Conservation (phyloP, 208 protist genomes). For the Crithidia mellificae region DNA sequence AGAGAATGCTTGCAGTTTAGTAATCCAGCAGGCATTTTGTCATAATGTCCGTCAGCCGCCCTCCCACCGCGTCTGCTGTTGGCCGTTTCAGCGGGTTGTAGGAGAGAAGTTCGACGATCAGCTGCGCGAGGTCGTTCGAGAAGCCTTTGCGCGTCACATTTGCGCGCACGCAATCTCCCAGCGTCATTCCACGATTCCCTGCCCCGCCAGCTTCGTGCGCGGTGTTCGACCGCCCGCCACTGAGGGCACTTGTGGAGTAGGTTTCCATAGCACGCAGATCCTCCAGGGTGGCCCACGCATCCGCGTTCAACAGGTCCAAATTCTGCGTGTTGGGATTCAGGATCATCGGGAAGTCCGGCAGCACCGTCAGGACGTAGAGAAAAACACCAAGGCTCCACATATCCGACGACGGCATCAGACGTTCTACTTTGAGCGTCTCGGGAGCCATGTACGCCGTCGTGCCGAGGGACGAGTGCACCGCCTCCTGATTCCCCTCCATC, state of each 20-base stretch:
- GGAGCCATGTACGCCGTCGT: conserved; percentile 79
- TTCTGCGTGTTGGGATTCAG: conserved; percentile 51
- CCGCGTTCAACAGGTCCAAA: conserved; percentile 59
- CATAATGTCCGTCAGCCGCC: conserved; percentile 65
- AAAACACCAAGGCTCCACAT: conserved; percentile 82
- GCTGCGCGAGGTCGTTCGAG: conserved; percentile 42
- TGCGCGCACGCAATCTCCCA: conserved; percentile 46
- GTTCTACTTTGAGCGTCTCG: conserved; percentile 59
- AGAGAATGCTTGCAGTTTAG: conserved; percentile 7
- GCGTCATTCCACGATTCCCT: conserved; percentile 26
- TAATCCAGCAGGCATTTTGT: conserved; percentile 30
- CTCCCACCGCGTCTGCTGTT: conserved; percentile 32
- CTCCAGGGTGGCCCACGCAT: conserved; percentile 56
- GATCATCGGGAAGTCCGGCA: conserved; percentile 82
- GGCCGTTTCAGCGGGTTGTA: conserved; percentile 65
- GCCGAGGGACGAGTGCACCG: conserved; percentile 40
- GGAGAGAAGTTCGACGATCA: conserved; percentile 59
- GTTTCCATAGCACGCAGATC: conserved; percentile 39
- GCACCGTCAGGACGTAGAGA: conserved; percentile 72
- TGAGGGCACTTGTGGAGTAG: conserved; percentile 34
- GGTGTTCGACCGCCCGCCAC: conserved; percentile 8
- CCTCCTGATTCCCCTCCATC: conserved; percentile 21
- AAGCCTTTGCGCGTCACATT: conserved; percentile 54
- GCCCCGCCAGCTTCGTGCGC: not conserved
- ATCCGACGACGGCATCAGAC: conserved; percentile 74